Conservation (phyloP, 345 rosid species). For the Populus pruinosa region DNA sequence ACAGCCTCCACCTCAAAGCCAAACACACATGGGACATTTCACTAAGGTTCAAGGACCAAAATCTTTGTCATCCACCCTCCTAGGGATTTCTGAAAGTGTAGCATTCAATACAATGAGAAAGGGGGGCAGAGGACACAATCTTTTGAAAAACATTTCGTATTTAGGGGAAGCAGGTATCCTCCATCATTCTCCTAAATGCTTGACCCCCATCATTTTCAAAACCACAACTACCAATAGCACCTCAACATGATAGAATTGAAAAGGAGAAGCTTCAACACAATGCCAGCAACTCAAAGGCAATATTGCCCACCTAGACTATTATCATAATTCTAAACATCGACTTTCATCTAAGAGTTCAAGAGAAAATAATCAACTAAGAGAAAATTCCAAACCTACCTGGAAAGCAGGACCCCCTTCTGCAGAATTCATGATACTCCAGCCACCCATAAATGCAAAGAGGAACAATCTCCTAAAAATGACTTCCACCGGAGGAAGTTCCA, state of each 20-base stretch:
- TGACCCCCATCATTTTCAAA: not conserved
- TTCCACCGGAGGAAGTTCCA: constrained; percentile 76
- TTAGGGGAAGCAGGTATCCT: too few relatives aligned
- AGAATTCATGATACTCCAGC: constrained; percentile 97
- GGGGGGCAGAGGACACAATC: too few relatives aligned
- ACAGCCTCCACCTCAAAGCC: too few relatives aligned
- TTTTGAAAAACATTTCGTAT: too few relatives aligned
- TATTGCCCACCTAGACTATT: too few relatives aligned
- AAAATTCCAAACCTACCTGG: constrained; percentile 60
- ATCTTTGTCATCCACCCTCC: too few relatives aligned
- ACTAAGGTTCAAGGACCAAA: too few relatives aligned
- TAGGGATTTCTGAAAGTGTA: too few relatives aligned
- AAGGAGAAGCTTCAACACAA: not conserved
- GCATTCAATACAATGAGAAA: too few relatives aligned
- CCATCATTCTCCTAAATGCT: not conserved
- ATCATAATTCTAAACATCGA: too few relatives aligned
- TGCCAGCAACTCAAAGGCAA: too few relatives aligned
- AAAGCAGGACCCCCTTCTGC: constrained; percentile 99
- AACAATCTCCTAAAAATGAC: constrained; percentile 86
- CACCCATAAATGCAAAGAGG: constrained; percentile 97
- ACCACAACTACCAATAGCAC: not conserved
- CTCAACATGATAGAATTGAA: not conserved
- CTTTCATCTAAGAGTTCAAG: not conserved
- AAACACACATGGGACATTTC: too few relatives aligned
- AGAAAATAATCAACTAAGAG: not conserved